Conservation (phyloP, 2,329 filamentous ascomycete genomes). For the Alternaria rosae region DNA sequence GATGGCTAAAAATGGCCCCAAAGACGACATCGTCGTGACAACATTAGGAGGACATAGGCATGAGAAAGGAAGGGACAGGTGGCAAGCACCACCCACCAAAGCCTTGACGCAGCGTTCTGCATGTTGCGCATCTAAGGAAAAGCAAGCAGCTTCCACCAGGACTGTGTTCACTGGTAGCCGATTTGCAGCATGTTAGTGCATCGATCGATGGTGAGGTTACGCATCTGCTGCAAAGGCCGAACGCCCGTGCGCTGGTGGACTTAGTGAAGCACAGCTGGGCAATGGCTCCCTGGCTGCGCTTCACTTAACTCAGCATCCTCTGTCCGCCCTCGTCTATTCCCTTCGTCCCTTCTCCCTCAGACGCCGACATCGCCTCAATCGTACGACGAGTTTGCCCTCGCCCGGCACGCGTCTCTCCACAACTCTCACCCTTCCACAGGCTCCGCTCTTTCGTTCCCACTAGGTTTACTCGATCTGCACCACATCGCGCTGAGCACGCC, state of each 20-base stretch:
- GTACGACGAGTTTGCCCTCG: conserved; percentile 23
- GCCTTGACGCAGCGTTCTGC: background rate
- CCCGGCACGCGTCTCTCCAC: conserved; percentile 24
- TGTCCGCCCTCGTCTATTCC: conserved; percentile 30
- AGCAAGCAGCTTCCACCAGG: background rate
- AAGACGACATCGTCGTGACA: background rate
- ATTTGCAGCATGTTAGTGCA: background rate
- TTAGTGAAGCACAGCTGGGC: conserved; percentile 25
- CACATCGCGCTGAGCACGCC: conserved; percentile 42
- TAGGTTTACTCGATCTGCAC: conserved; percentile 33
- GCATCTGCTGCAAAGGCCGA: conserved; percentile 33
- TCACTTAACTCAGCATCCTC: conserved; percentile 43
- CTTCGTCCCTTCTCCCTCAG: conserved; percentile 27
- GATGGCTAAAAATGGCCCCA: background rate
- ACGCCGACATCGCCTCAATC: conserved; percentile 20
- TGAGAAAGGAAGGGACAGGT: conserved; percentile 11
- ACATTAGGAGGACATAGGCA: conserved; percentile 20
- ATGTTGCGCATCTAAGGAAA: background rate
- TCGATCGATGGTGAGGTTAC: conserved; percentile 10
- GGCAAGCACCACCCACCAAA: conserved; percentile 6
- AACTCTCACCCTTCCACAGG: conserved; percentile 23
- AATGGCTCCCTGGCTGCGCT: conserved; percentile 31
- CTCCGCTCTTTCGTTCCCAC: conserved; percentile 32
- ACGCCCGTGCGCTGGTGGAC: conserved; percentile 31
- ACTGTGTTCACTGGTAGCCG: background rate